Evolutionary conservation across 2,329 filamentous ascomycete genomes (phyloP), one percentile per base, ranked within the genome.

Genomic region (Lachnellula hyalina): DNA sequence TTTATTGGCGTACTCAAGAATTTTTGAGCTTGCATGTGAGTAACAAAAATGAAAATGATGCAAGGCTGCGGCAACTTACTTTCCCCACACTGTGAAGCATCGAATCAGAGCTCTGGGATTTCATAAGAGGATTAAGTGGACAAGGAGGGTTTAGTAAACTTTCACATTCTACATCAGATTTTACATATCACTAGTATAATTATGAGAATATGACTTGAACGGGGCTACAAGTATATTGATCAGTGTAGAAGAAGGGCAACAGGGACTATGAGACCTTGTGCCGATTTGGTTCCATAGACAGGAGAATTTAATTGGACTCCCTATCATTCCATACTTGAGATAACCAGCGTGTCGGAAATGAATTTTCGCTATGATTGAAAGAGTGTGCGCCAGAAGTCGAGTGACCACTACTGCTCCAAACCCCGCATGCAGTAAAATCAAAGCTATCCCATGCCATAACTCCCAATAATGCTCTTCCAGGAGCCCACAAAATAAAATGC

Each of bases 371-470:
- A 54, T 57, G 54, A 54, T 52, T 40, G 19, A 52, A 60, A 62
- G 58, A 56, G 61, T 61, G 57, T 63, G 61, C 64, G 42, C 61
- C 60, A 40, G n/a, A 40, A 15, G 64, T 65, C 57, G 58, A 58
- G 41, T 44, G 19, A 25, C 21, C 41, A 19, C 49, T 54, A 54
- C 47, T 54, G 56, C 47, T 53, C 49, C 34, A 36, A 51, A 45
- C 12, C 49, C 56, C 58, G 60, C 54, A 65, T 64, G 61, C 63
- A 63, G 44, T 44, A 60, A 62, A 56, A 51, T 51, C 48, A 55
- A 59, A 57, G 52, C 54, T 53, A 50, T 53, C 50, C 58, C 35
- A n/a, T 19, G 28, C 25, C 35, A 52, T 40, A 63, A 67, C 63
- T 64, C 65, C 66, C 36, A 56, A 61, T 57, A 49, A 66, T 63